Evolutionary conservation across 2,329 filamentous ascomycete species (phyloP), one percentile per base, ranked within the genome.

Genomic region (Whalleya microplaca): DNA sequence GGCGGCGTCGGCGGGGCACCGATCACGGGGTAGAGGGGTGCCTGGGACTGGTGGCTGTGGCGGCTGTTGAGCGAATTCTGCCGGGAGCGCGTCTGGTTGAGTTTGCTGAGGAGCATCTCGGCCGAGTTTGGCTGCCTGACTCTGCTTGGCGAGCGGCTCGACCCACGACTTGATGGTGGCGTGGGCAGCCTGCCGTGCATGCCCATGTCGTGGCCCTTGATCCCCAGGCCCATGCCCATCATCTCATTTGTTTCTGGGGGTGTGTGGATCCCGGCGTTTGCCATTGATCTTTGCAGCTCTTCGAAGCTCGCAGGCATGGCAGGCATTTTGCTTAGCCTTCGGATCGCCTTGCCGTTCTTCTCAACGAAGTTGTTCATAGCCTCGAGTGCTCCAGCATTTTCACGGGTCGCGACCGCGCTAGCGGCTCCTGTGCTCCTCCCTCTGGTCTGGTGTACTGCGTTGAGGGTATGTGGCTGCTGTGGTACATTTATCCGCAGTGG

Each of bases 311-410:
- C 61, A 21, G 68, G 66, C 50, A 65, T 58, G 9, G 70, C 51
- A 12, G 76, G 75, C 64, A 78, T 67, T 48, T 71, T 75, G 64
- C 73, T 77, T 7, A 79, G 70, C 3, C 77, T 64, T 1, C 76
- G 70, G 51, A 80, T 78, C 6, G 75, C 72, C 21, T 72, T 73
- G 69, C 72, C 74, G 64, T 79, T 78, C 52, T 69, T 71, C 57
- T 75, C 72, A 43, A 79, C 73, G 63, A 79, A 79, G 37, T 54
- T 71, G 12, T 74, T 77, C 74, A 81, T 81, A 20, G 76, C 73
- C 18, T 71, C 71, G 47, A 80, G 64, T 3, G 79, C 78, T 21
- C 70, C 72, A 14, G 66, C 71, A 54, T 78, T 77, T 48, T 76
- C 73, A 49, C 78, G 72, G 3, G 72, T 70, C 53, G 76, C 77